Evolutionary conservation across 2,329 filamentous ascomycete genomes (phyloP).

Genomic region (Aspergillus luchuensis): DNA sequence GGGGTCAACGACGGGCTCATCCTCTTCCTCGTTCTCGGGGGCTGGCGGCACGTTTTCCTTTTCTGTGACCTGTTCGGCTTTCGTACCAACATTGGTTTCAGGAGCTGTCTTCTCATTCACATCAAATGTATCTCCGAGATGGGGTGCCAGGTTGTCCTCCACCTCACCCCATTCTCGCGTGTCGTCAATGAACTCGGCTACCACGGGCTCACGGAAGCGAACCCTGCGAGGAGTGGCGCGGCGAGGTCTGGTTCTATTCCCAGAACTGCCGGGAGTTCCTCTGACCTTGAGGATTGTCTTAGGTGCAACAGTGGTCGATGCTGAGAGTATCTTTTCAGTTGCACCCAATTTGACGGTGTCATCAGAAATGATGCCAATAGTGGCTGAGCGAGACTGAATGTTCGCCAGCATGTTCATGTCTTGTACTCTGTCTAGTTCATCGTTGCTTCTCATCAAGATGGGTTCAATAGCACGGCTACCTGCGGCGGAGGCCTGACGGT

Average conservation of each 20-base stretch:
- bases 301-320: neutral
- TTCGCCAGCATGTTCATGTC: too few species aligned
- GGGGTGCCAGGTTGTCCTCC: constrained; percentile 14
- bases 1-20: constrained; percentile 20
- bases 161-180: neutral
- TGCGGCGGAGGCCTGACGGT: neutral
- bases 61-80: neutral
- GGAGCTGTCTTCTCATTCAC: neutral
- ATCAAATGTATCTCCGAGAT: constrained; percentile 7
- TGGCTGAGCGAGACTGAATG: too few species aligned
- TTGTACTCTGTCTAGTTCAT: neutral
- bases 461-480: neutral
- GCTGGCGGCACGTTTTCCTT: constrained; percentile 22
- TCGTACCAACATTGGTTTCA: neutral
- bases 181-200: constrained; percentile 2
- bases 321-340: too few species aligned
- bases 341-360: too few species aligned
- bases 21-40: constrained; percentile 8
- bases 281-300: neutral
- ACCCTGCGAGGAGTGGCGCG: constrained; percentile 6
- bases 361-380: too few species aligned
- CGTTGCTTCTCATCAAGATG: neutral
- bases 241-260: neutral
- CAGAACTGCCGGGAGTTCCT: neutral
- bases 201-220: constrained; percentile 19